A percentile compares a stretch with the other conserved stretches of the same genome.
phyloP scores from a whole-genome alignment of 176 grass and related monocot genomes.

The Zoysia japonica region DNA sequence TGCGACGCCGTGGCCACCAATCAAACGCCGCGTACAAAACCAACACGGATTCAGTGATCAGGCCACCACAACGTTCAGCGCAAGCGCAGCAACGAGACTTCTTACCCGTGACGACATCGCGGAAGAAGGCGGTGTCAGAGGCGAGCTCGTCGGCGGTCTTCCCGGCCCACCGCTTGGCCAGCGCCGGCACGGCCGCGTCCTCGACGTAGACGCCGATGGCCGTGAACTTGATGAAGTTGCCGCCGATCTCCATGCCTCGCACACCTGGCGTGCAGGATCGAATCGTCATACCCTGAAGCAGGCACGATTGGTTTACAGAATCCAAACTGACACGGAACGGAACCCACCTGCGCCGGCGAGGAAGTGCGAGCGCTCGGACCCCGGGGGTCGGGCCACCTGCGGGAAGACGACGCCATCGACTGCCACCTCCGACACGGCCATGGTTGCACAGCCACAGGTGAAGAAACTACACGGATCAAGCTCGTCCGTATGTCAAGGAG shows the following conservation, averaged over 20 bases:
- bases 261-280: conserved; percentile 34
- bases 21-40: no score
- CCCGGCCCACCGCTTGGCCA: conserved; percentile 61
- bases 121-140: conserved; percentile 52
- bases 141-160: conserved; percentile 69
- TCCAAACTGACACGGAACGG: neutral
- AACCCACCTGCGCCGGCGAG: conserved; percentile 69
- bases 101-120: conserved; percentile 62
- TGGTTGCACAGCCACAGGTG: neutral
- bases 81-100: neutral
- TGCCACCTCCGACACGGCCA: conserved; percentile 41
- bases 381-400: conserved; percentile 43
- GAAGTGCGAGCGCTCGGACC: conserved; percentile 41
- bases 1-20: neutral
- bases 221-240: conserved; percentile 85
- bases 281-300: neutral
- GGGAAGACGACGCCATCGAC: conserved; percentile 64
- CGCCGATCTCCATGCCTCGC: conserved; percentile 69
- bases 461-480: neutral
- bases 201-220: conserved; percentile 88
- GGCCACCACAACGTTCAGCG: neutral
- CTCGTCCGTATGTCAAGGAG: no score
- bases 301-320: neutral
- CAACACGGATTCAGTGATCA: no score
- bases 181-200: conserved; percentile 50